Base-by-base conservation (phyloP, 202 grass and related monocot species). In the Panicum hallii region DNA sequence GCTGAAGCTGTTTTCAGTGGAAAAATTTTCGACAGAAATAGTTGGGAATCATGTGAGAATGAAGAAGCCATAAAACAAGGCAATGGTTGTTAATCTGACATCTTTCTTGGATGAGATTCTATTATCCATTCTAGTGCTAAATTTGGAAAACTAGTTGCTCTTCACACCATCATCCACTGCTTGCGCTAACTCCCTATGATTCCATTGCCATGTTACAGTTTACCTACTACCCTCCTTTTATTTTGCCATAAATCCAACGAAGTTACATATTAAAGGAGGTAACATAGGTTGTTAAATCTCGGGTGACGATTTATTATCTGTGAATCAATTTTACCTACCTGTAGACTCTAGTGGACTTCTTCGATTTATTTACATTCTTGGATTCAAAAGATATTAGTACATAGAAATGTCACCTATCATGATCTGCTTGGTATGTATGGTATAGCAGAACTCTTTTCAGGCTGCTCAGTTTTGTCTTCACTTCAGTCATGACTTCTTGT, bases 1-100 rank as follows among this genome's bases (percentile, higher is more conserved):
- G 68, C 63, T 84, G 82, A 90, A 72, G 88, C 91, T 90, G 77
- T 90, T 88, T 90, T 82, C 58, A 93, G 85, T 57, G 86, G 82
- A 83, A 83, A 63, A 30, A 61, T 77, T 64, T 64, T 52, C 6
- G 49, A 44, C 3, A 87, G 84, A 49, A 86, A 70, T 9, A 54
- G 38, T 41, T 87, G 91, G 91, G 79, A 81, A 40, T 73, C 55
- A 38, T 87, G 63, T 84, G 80, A 46, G 40, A 82, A 77, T 81
- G 87, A 92, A 62, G 62, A 67, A 63, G 54, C 9, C 47, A 66
- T 80, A 78, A 84, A 90, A 47, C 85, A 88, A 86, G 69, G 70
- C 57, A 86, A 76, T 80, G 91, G 91, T 93, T 72, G 3, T 12
- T 70, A 47, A 77, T 73, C 9, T 46, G n/a, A n/a, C 69, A 70